These are phyloP conservation scores for Ophioceras dolichostomum DNA, from an alignment of 2,329 filamentous ascomycete genomes.

Conservation along the genomic window DNA sequence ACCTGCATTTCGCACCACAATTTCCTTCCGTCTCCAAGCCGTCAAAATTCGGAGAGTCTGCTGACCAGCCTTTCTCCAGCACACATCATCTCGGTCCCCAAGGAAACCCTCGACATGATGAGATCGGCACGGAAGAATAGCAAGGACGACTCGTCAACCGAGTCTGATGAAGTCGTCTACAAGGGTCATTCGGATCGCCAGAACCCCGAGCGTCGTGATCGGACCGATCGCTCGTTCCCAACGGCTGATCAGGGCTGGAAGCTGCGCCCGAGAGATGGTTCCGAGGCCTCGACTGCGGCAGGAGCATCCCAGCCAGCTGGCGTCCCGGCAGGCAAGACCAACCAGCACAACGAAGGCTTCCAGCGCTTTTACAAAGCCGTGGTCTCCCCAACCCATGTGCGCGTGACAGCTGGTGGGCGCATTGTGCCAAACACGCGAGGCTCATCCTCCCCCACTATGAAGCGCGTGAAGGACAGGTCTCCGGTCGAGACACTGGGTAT, in stretches of 20 bases:
- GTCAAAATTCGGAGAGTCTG: no score
- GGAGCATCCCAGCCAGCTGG: slow-evolving; percentile 30
- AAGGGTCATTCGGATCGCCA: slow-evolving; percentile 16
- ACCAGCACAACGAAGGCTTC: slow-evolving; percentile 53
- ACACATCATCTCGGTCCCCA: slow-evolving; percentile 5
- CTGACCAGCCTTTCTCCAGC: no score
- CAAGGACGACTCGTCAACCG: slow-evolving; percentile 20
- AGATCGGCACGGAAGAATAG: slow-evolving; percentile 1
- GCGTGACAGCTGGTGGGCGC: slow-evolving; percentile 53
- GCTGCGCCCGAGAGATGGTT: slow-evolving; percentile 31
- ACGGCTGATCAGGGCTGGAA: slow-evolving; percentile 20
- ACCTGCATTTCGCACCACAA: no score
- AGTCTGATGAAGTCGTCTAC: slow-evolving; percentile 19
- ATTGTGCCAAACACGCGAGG: slow-evolving; percentile 54
- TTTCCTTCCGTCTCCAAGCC: no score
- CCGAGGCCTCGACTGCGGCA: slow-evolving; percentile 21
- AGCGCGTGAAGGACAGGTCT: slow-evolving; percentile 31
- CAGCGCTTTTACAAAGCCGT: slow-evolving; percentile 56
- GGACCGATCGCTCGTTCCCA: no score
- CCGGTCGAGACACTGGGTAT: slow-evolving; percentile 11
- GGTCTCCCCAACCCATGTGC: slow-evolving; percentile 53
- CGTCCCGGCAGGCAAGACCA: slow-evolving; percentile 37
- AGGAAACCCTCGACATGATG: not conserved
- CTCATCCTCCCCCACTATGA: slow-evolving; percentile 37
- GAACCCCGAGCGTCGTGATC: no score